Base-by-base conservation (phyloP, 208 protist species). In the Leishmania aethiopica region DNA sequence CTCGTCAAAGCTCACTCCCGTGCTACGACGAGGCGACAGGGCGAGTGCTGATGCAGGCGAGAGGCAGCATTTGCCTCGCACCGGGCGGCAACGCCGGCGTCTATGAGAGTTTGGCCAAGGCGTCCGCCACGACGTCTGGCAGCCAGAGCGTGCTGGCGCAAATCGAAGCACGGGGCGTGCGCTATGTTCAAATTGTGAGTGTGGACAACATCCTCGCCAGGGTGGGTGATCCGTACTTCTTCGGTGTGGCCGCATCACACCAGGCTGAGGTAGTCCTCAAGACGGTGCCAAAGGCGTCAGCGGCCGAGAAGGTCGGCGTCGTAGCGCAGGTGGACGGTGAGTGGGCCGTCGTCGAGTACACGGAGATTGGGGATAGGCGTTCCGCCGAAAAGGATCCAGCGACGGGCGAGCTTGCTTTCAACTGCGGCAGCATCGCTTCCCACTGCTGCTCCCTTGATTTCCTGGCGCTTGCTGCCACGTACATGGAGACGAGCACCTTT, bases 11-110 rank as follows among this genome's bases (percentile, higher is more conserved):
- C 35, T 94, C 93, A 32, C 77, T 97, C 22, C 99, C 99, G 1
- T 99, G 95, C 85, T 90, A 99, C 71, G 93, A 92, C 45, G 84
- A 88, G 64, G 57, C 51, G 10, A 98, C 98, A 0, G 98, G 98
- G n/a, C 98, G 98, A 78, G 92, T 99, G 35, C 93, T 99, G 8
- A 89, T 99, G 81, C 93, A 95, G 57, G 75, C 80, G n/a, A 62
- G 67, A 1, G 78, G 80, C 6, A 77, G 62, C 32, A 81, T 99
- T 2, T 95, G 95, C 70, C 75, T 94, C 47, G 86, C 98, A 13
- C 99, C 99, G 4, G 96, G 99, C 78, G 99, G 99, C 40, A 99
- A 99, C 92, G 99, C 98, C 32, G 99, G 98, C 17, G 77, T 99
- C 19, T 99, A 99, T 82, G 76, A 91, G 62, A 87, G 88, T 55